Conservation (phyloP, 225 moss, liverwort and hornwort genomes). For the Asterella californica region DNA sequence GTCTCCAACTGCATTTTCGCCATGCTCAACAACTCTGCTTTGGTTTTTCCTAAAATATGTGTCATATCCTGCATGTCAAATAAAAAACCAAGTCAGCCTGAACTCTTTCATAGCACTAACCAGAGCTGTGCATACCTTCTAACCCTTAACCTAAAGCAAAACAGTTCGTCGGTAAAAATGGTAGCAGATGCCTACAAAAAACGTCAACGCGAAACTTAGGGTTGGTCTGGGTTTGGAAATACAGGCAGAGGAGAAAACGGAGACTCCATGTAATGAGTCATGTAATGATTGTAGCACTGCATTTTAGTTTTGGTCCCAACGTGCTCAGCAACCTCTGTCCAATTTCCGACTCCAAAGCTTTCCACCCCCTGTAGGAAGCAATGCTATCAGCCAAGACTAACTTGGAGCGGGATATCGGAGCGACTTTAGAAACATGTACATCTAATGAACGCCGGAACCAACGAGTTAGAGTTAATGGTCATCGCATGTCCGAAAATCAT, state of each 20-base stretch:
- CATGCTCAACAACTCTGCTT: conserved; percentile 78
- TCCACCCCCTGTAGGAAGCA: conserved; percentile 67
- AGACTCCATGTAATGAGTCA: conserved; percentile 87
- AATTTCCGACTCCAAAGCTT: conserved; percentile 92
- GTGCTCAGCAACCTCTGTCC: conserved; percentile 92
- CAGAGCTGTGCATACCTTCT: neutral
- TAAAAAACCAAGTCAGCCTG: neutral
- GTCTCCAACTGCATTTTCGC: conserved; percentile 72
- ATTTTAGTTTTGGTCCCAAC: conserved; percentile 86
- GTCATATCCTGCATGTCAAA: conserved; percentile 66
- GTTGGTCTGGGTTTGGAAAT: conserved; percentile 5
- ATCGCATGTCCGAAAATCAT: neutral
- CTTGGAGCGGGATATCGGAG: neutral
- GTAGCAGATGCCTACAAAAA: neutral
- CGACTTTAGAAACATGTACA: neutral
- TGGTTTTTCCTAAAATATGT: conserved; percentile 83
- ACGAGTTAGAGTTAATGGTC: no score
- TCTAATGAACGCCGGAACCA: neutral
- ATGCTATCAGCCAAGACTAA: neutral
- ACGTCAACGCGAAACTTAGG: neutral
- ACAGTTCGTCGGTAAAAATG: neutral
- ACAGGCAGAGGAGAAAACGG: conserved; percentile 86
- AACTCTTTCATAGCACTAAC: neutral
- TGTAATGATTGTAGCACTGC: conserved; percentile 89
- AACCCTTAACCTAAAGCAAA: neutral